phyloP scores from a whole-genome alignment of 2,329 filamentous ascomycete species.

The Xylariaceae sp. region DNA sequence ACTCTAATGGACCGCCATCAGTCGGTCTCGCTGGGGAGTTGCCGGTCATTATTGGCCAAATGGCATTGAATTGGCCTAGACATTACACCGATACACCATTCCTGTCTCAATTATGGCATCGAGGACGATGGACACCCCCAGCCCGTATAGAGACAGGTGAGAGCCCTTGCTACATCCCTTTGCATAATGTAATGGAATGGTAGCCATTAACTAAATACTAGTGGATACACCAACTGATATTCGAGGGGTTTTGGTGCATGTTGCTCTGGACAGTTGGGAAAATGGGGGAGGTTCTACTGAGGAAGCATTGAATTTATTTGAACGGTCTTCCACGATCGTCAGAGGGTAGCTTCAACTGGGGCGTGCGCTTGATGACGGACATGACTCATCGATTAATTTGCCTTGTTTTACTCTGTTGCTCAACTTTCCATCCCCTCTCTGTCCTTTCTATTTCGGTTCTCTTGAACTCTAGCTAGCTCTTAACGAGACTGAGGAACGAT shows the following conservation, averaged over 20 bases:
- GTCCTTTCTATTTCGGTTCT: no score
- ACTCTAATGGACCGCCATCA: conserved; percentile 4
- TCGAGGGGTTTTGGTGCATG: conserved; percentile 26
- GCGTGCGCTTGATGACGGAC: no score
- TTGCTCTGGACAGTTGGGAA: conserved; percentile 20
- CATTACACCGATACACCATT: conserved; percentile 24
- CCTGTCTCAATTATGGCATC: conserved; percentile 7
- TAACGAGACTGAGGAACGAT: no score
- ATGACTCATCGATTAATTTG: no score
- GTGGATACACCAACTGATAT: conserved; percentile 1
- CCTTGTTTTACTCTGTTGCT: no score
- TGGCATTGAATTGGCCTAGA: conserved; percentile 25
- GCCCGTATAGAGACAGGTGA: not conserved
- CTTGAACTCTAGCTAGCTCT: no score
- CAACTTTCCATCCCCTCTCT: no score
- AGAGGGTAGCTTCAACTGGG: no score
- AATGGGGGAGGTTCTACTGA: conserved; percentile 4
- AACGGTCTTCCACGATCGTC: conserved; percentile 7
- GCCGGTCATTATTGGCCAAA: conserved; percentile 24
- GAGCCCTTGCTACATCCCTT: no score
- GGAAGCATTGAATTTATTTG: conserved; percentile 13
- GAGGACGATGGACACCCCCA: not conserved
- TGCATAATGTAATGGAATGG: no score
- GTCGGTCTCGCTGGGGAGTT: conserved; percentile 24
- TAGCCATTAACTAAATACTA: not conserved